Percentiles rank a stretch among this genome's conserved stretches.
Conservation (phyloP, 495 filamentous ascomycete species). For the Parachaetomium inaequale region DNA sequence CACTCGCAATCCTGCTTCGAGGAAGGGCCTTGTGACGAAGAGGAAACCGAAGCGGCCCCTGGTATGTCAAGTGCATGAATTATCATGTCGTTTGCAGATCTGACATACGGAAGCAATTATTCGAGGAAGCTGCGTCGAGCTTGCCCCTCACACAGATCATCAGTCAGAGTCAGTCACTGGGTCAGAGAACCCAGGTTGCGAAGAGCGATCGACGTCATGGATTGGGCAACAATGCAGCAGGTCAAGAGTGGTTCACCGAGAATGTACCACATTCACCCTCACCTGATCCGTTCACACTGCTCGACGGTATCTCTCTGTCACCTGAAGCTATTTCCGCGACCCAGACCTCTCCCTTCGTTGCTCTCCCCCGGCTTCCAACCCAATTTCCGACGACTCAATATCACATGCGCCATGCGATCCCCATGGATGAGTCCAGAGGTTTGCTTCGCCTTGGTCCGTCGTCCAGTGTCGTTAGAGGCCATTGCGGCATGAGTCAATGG, state of each 20-base stretch:
- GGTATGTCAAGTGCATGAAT: slow-evolving; percentile 6
- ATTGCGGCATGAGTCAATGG: neutral
- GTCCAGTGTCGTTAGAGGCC: neutral
- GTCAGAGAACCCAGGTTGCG: neutral
- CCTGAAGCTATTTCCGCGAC: neutral
- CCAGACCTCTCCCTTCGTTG: neutral
- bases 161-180: slow-evolving; percentile 20
- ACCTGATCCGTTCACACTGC: neutral
- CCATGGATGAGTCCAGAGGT: neutral
- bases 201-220: neutral
- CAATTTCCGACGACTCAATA: neutral
- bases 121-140: slow-evolving; percentile 17
- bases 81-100: neutral
- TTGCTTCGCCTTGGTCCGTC: neutral
- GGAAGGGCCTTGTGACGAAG: slow-evolving; percentile 8
- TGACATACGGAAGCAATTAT: slow-evolving; percentile 23
- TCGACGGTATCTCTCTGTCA: slow-evolving; percentile 8
- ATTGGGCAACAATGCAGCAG: neutral
- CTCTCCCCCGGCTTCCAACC: neutral
- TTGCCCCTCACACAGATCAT: slow-evolving; percentile 22
- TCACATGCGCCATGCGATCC: neutral
- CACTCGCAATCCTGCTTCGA: neutral
- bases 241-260: neutral
- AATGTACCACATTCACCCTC: neutral
- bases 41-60: slow-evolving; percentile 25